phyloP scores from a whole-genome alignment of 106 monocot genomes.

The Amphibolis antarctica region DNA sequence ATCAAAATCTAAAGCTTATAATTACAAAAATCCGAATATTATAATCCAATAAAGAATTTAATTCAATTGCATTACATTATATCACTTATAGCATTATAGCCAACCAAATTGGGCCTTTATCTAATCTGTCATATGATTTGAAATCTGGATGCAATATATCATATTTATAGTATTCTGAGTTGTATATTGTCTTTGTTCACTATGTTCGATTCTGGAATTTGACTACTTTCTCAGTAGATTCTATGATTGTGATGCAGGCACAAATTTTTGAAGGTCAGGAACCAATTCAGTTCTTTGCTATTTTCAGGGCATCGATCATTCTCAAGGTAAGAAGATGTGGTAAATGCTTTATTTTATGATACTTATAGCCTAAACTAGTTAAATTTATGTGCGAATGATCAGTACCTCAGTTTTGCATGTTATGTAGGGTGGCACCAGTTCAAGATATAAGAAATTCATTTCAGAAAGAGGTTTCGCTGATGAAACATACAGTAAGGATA shows the following conservation, averaged over 20 bases:
- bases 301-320: conserved; percentile 29
- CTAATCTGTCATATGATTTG: no score
- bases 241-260: conserved; percentile 20
- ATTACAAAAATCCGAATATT: no score
- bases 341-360: not conserved
- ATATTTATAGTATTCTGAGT: not conserved
- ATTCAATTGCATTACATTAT: no score
- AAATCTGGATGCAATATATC: not conserved
- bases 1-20: no score
- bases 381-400: not conserved
- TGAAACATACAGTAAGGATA: conserved; percentile 17
- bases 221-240: no score
- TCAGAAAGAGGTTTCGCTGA: conserved; percentile 8
- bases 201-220: no score
- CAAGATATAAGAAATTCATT: conserved; percentile 26
- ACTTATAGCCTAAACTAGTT: not conserved
- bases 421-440: conserved; percentile 36
- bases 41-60: no score
- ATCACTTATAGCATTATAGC: no score
- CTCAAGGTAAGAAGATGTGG: conserved; percentile 22
- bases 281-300: conserved; percentile 32
- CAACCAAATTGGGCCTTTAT: no score
- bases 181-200: no score
- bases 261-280: conserved; percentile 42
- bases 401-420: conserved; percentile 1